Base-by-base conservation (phyloP, 2,329 filamentous ascomycete species). In the Nothophoma quercina region DNA sequence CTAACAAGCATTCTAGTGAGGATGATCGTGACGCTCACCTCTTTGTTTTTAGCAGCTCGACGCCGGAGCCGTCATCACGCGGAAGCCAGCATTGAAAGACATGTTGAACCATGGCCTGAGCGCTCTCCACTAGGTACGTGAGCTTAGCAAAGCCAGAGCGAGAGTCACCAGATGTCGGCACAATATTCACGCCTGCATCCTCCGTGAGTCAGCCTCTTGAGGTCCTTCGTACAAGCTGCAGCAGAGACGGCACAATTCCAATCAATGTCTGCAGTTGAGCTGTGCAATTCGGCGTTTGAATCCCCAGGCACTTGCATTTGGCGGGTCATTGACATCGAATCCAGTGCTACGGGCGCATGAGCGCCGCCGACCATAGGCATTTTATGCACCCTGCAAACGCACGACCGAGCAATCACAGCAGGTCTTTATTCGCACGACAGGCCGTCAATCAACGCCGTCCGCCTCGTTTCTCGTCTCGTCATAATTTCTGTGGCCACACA, bases 381-480 rank as follows among this genome's bases (percentile, higher is more conserved):
- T 50, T 54, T 48, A 62, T 58, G 58, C 57, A 63, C 32, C 47
- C 39, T 56, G 56, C 58, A 56, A 53, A 55, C 22, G 40, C 53
- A 51, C 22, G 41, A 48, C 48, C 34, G 51, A 59, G 59, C 63
- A 64, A 58, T 59, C 60, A 63, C 59, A 56, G 53, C 59, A 51
- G 41, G 50, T 58, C 59, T 47, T 56, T 61, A 58, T 66, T 64
- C 63, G 63, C 65, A 71, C 67, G 51, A 62, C 66, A 51, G 59
- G 62, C 61, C 60, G 56, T 68, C 62, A 59, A 61, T 56, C 51
- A 61, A 57, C 54, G 53, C 56, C 51, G 51, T 51, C 33, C 51
- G 56, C 52, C 56, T 64, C 50, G 36, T 51, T 55, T 47, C 47
- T 56, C 58, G 49, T 58, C 56, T 61, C 60, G 56, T 62, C 60